phyloP scores from a whole-genome alignment of 1,139 yeast species.

The Debaryomyces nepalensis region DNA sequence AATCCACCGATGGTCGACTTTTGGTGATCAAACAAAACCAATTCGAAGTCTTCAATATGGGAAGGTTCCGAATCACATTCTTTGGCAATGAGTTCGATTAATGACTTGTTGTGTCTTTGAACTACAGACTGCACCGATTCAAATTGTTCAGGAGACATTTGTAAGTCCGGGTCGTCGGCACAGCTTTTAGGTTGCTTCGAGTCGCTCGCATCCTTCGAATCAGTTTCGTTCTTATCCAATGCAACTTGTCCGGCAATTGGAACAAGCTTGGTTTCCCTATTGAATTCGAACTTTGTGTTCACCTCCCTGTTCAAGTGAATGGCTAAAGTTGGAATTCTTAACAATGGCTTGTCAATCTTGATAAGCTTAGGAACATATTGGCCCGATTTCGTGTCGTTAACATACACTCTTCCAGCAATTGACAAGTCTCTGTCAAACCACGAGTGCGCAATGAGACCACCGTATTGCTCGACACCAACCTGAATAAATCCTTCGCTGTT shows the following conservation, averaged over 20 bases:
- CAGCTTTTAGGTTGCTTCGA: conserved; percentile 32
- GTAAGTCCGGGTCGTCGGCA: conserved; percentile 49
- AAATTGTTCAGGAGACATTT: conserved; percentile 58
- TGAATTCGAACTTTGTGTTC: conserved; percentile 80
- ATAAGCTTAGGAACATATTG: conserved; percentile 67
- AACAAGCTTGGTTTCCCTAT: conserved; percentile 81
- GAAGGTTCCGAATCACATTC: conserved; percentile 54
- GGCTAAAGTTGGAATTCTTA: conserved; percentile 93
- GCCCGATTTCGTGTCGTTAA: conserved; percentile 52
- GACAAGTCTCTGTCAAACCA: conserved; percentile 95
- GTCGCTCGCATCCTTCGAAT: conserved; percentile 18
- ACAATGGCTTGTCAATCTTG: conserved; percentile 79
- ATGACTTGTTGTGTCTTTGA: conserved; percentile 74
- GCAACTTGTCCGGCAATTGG: conserved; percentile 83
- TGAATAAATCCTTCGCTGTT: conserved; percentile 79
- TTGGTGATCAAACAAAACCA: conserved; percentile 86
- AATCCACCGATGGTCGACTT: conserved; percentile 84
- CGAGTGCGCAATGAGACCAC: conserved; percentile 91
- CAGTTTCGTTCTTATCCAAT: conserved; percentile 33
- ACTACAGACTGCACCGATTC: conserved; percentile 68
- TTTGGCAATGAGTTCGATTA: conserved; percentile 69
- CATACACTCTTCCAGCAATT: conserved; percentile 89
- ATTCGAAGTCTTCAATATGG: conserved; percentile 87
- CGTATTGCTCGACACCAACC: conserved; percentile 92
- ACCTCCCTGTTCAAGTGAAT: conserved; percentile 86